These are phyloP conservation scores for Hygrocybe coccinea DNA, from an alignment of 768 basidiomycete genomes.

Conservation along the genomic window DNA sequence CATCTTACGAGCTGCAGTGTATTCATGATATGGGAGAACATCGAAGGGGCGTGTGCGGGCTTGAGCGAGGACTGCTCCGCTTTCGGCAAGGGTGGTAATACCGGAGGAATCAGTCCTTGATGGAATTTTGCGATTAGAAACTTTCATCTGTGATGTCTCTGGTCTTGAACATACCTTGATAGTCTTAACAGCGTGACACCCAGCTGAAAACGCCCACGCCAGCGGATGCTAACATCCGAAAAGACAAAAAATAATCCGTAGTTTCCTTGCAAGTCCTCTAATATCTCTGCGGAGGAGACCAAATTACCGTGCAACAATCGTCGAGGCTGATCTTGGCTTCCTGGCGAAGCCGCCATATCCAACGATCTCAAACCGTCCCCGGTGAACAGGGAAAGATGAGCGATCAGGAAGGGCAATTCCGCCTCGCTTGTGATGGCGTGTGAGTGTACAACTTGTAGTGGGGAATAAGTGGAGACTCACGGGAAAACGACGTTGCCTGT, in stretches of 20 bases:
- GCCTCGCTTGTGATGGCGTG: conserved; percentile 52
- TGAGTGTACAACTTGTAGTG: conserved; percentile 6
- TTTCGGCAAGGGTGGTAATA: conserved; percentile 46
- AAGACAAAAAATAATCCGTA: conserved; percentile 85
- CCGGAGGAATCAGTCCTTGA: conserved; percentile 48
- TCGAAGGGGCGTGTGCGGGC: conserved; percentile 75
- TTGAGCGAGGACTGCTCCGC: conserved; percentile 64
- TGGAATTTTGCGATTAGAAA: not conserved
- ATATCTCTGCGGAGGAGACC: conserved; percentile 73
- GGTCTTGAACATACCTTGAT: conserved; percentile 55
- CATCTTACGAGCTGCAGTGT: conserved; percentile 67
- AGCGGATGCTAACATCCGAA: conserved; percentile 83
- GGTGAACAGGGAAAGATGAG: conserved; percentile 71
- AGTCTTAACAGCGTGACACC: conserved; percentile 69
- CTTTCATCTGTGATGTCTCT: not conserved
- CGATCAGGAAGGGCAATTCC: conserved; percentile 84
- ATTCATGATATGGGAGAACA: conserved; percentile 66
- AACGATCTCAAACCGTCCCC: conserved; percentile 60
- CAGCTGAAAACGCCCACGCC: conserved; percentile 70
- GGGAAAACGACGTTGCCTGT: conserved; percentile 69
- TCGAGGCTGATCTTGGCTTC: conserved; percentile 39
- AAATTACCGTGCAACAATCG: conserved; percentile 79
- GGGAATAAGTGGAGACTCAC: conserved; percentile 46
- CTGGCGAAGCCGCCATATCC: conserved; percentile 60
- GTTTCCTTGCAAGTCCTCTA: conserved; percentile 77